Base-by-base conservation (phyloP, 1,284 basidiomycete genomes). In the Ceratobasidium sp. region DNA sequence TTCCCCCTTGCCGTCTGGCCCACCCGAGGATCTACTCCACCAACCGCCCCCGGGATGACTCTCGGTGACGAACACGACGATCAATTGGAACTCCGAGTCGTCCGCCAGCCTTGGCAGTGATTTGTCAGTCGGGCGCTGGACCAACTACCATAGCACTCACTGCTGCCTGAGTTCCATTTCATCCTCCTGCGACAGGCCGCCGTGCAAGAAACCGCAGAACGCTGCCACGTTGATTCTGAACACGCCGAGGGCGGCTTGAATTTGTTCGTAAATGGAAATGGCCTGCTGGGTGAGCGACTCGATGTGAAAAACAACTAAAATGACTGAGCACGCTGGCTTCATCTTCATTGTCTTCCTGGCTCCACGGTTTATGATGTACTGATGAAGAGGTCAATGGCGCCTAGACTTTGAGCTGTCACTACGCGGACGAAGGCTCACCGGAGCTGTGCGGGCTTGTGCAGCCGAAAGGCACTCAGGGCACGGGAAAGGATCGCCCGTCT, bases 171-270 rank as follows among this genome's bases (percentile, higher is more conserved):
- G 56, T 3, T 3, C 56, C 28, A 33, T 4, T 23, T 58, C 56
- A 6, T 33, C 8, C 7, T 66, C 28, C 13, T 3, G 13, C 8
- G 28, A 8, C 45, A 66, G 45, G 33, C 45, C 26, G 15, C 3
- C 1, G 13, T 31, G 45, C n/a, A 31, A n/a, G 28, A 15, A 23
- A 8, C 4, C 3, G 33, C 47, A 51, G 26, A 31, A n/a, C 4
- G 64, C 15, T 23, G 64, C 64, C n/a, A 66, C n/a, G 45, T 47
- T 66, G 42, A 66, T 51, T 45, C 17, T 11, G 64, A 66, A 66
- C 26, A 20, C 11, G 28, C 42, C 17, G 20, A 66, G 47, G 15
- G 28, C 15, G 3, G 64, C 45, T 28, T 28, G 23, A 26, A 66
- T 28, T 28, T 66, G 64, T 2, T 66, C 45, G 20, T 47, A 31